A percentile compares a stretch with the other conserved stretches of the same genome.
phyloP scores from a whole-genome alignment of 2,329 filamentous ascomycete species.

The Apiospora rasikravindrae region DNA sequence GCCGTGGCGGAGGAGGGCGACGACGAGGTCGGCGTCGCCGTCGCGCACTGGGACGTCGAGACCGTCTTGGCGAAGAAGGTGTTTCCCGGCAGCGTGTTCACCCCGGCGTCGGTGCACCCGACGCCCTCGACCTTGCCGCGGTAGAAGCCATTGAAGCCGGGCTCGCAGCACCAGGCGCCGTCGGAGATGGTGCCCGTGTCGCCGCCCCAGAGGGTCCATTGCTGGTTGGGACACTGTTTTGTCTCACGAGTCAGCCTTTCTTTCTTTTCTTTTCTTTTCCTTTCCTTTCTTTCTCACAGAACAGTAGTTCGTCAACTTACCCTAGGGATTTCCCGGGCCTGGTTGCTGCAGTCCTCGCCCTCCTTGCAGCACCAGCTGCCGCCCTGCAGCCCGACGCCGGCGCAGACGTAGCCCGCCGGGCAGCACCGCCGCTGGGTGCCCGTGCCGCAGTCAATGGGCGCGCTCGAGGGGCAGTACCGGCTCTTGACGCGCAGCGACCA shows the following conservation, averaged over 20 bases:
- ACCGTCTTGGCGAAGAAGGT: constrained; percentile 14
- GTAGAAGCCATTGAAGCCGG: constrained; percentile 10
- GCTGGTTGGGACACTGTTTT: constrained; percentile 9
- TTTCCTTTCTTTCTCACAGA: neutral
- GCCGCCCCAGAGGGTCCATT: constrained; percentile 14
- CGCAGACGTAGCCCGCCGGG: constrained; percentile 5
- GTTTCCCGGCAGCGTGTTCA: neutral
- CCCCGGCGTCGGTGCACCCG: neutral
- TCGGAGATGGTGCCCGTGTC: neutral
- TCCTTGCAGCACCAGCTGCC: constrained; percentile 13
- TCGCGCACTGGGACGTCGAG: neutral
- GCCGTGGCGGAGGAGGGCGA: neutral
- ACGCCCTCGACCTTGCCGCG: neutral
- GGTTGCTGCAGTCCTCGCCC: neutral
- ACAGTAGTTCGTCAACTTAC: neutral
- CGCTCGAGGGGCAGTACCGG: neutral
- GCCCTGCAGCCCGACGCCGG: neutral
- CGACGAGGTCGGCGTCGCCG: neutral
- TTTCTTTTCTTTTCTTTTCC: neutral
- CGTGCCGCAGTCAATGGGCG: neutral
- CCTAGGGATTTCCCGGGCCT: neutral
- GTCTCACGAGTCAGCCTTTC: neutral
- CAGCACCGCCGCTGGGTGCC: constrained; percentile 1
- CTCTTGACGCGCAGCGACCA: constrained; percentile 8
- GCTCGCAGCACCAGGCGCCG: constrained; percentile 12